phyloP scores from a whole-genome alignment of 2,329 filamentous ascomycete species.

The Pseudogymnoascus sp. region DNA sequence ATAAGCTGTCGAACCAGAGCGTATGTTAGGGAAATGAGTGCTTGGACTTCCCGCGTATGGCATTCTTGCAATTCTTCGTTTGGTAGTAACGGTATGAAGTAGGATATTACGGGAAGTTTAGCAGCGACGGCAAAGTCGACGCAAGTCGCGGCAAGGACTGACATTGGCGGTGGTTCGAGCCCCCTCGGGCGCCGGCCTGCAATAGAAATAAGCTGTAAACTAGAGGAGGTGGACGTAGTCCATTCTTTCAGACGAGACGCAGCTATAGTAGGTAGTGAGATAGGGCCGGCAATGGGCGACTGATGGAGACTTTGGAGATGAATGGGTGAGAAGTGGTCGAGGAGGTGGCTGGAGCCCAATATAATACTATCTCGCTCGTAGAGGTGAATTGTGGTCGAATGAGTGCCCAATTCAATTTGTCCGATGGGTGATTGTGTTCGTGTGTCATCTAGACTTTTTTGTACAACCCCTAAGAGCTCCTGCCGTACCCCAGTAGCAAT shows the following conservation, averaged over 20 bases:
- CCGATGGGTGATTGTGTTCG: not conserved
- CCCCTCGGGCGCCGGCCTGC: not conserved
- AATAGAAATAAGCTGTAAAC: not conserved
- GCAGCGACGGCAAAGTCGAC: not conserved
- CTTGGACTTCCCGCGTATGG: constrained; percentile 7
- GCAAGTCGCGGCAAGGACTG: constrained; percentile 9
- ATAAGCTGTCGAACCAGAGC: constrained; percentile 9
- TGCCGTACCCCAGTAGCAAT: not conserved
- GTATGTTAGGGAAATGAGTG: constrained; percentile 4
- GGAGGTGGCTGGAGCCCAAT: constrained; percentile 1
- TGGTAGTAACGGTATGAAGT: constrained; percentile 10
- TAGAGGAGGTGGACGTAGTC: not conserved
- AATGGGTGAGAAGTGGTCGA: not conserved
- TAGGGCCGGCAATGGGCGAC: not conserved
- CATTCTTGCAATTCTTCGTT: not conserved
- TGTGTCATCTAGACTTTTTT: not conserved
- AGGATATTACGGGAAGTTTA: constrained; percentile 8
- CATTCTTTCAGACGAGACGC: constrained; percentile 8
- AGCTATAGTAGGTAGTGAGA: not conserved
- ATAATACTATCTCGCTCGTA: constrained; percentile 7
- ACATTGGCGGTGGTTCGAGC: constrained; percentile 7
- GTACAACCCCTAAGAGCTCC: not conserved
- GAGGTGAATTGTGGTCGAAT: not conserved
- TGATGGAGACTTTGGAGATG: not conserved
- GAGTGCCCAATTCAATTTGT: not conserved